Evolutionary conservation across 768 basidiomycete species (phyloP), one percentile per base, ranked within the genome.

Genomic region (Mycena venus): DNA sequence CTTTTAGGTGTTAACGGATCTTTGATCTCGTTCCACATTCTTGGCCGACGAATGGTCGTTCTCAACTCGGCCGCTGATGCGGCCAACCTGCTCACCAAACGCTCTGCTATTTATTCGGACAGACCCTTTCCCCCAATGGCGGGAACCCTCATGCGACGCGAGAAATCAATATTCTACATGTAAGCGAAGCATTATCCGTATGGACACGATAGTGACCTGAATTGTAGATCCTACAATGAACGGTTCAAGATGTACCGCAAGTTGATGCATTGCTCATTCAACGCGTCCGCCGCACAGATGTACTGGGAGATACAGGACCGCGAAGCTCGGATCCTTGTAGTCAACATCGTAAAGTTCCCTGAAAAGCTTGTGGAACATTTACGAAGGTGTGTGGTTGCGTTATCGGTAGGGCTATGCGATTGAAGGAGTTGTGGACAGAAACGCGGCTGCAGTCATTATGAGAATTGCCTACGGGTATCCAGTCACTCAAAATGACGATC

Each of bases 41-140:
- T 86, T 1, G 86, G 85, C 17, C 83, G 84, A 56, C 82, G 84
- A 59, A 81, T 86, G 27, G 38, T 85, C 21, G 15, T 86, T 44
- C 59, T 86, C 36, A 85, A 87, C 74, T 81, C 84, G 6, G 40
- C 62, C 23, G 21, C 27, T 3, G 62, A 71, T 29, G 70, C 61
- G 21, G 3, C 32, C 63, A 81, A 85, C 59, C 74, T 86, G 68
- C 82, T 87, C 58, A 81, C 82, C 31, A 84, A 84, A 75, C 82
- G 86, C 59, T 82, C 83, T 23, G 72, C 79, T 49, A 76, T 79
- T 36, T 88, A 88, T 68, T 87, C 86, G 12, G 86, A 87, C 73
- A 79, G 87, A 23, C 77, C 73, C 3, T 76, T 78, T 34, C 70
- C 61, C n/a, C 55, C 70, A 8, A 71, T 71, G 70, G 70, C 29